phyloP scores from a whole-genome alignment of 768 basidiomycete species.

The Pulveroboletus frians region DNA sequence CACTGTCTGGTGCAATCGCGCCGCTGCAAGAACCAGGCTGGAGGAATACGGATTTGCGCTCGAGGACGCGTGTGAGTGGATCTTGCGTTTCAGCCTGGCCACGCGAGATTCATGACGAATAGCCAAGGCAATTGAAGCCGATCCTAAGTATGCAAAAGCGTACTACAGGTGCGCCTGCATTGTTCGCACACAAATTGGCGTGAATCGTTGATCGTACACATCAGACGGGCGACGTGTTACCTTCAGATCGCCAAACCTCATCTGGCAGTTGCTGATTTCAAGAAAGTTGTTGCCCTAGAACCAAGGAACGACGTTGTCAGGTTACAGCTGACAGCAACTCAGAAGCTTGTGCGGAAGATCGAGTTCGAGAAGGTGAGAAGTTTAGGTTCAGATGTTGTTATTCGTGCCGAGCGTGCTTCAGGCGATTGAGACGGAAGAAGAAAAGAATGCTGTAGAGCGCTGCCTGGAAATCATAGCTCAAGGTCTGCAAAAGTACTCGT shows the following conservation, averaged over 20 bases:
- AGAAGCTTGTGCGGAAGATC: constrained; percentile 84
- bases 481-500: constrained; percentile 39
- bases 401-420: constrained; percentile 25
- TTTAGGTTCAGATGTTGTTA: background rate
- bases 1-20: constrained; percentile 92
- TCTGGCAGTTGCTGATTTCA: constrained; percentile 81
- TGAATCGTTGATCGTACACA: background rate
- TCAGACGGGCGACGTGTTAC: constrained; percentile 83
- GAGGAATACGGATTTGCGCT: constrained; percentile 94
- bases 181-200: background rate
- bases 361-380: constrained; percentile 82
- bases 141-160: constrained; percentile 87
- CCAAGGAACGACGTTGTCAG: constrained; percentile 80
- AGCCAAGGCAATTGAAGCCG: constrained; percentile 84
- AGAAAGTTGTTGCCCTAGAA: constrained; percentile 76
- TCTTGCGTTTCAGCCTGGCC: constrained; percentile 1
- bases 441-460: constrained; percentile 69
- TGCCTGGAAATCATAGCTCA: constrained; percentile 76
- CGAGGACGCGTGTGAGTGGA: constrained; percentile 70
- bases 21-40: constrained; percentile 86
- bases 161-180: constrained; percentile 61
- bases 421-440: constrained; percentile 93
- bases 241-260: constrained; percentile 88
- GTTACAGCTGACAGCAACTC: constrained; percentile 78
- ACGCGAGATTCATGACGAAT: constrained; percentile 15